phyloP scores from a whole-genome alignment of 2,329 filamentous ascomycete genomes.

The Calonectria hawksworthii region DNA sequence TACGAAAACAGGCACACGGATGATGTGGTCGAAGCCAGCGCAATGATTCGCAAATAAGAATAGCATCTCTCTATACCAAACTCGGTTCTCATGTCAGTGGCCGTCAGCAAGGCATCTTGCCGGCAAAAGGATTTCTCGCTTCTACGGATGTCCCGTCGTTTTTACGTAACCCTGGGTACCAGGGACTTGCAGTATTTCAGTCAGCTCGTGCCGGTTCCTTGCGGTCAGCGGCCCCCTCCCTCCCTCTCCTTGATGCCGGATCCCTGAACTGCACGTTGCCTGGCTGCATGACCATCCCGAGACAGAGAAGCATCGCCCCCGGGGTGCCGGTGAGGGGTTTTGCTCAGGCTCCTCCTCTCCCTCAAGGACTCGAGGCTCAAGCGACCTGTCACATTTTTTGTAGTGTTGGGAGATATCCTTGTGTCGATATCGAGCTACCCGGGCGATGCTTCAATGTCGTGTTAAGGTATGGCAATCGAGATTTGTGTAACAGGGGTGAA shows the following conservation, averaged over 20 bases:
- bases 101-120: neutral
- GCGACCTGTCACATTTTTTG: slow-evolving; percentile 24
- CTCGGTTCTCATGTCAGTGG: slow-evolving; percentile 6
- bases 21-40: slow-evolving; percentile 27
- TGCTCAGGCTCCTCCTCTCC: too few relatives aligned
- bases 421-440: neutral
- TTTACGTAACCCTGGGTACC: slow-evolving; percentile 21
- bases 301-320: slow-evolving; percentile 11
- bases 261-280: slow-evolving; percentile 24
- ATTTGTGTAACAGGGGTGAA: slow-evolving; percentile 41
- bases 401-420: neutral
- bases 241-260: neutral
- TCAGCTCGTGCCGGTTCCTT: neutral
- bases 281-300: slow-evolving; percentile 23
- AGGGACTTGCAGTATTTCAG: neutral
- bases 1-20: slow-evolving; percentile 34
- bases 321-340: slow-evolving; percentile 18
- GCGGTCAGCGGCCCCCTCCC: slow-evolving; percentile 10
- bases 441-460: slow-evolving; percentile 32
- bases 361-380: neutral
- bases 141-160: neutral
- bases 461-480: slow-evolving; percentile 45
- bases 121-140: neutral
- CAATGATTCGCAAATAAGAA: slow-evolving; percentile 25
- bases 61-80: slow-evolving; percentile 10